A percentile compares a stretch with the other conserved stretches of the same genome.
Evolutionary conservation across 2,329 filamentous ascomycete species (phyloP).

Genomic region (Geosmithia morbida): DNA sequence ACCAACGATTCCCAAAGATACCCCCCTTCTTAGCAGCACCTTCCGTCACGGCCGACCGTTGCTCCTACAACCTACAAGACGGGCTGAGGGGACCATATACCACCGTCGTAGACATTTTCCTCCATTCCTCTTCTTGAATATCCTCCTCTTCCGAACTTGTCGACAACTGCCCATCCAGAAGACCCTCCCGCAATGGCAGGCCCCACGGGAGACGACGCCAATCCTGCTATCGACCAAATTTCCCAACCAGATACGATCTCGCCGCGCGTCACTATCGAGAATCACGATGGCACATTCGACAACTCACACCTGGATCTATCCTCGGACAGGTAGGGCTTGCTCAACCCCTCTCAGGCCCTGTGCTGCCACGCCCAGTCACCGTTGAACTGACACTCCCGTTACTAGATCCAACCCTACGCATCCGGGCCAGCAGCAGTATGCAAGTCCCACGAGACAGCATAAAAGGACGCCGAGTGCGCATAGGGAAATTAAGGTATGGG

Average conservation of each 20-base stretch:
- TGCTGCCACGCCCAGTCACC: neutral
- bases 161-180: neutral
- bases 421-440: slow-evolving; percentile 21
- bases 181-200: neutral
- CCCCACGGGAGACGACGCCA: neutral
- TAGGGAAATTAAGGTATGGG: slow-evolving; percentile 39
- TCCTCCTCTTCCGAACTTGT: neutral
- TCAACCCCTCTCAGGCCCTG: neutral
- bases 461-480: slow-evolving; percentile 41
- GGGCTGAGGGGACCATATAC: neutral
- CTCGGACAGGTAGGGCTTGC: slow-evolving; percentile 25
- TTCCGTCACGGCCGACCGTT: neutral
- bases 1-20: neutral
- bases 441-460: slow-evolving; percentile 43
- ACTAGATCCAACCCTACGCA: slow-evolving; percentile 30
- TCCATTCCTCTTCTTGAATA: neutral
- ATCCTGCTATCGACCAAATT: neutral
- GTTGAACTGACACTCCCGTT: neutral
- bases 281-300: slow-evolving; percentile 11
- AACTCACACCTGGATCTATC: slow-evolving; percentile 15
- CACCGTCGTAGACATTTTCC: too few species aligned
- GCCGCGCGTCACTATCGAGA: slow-evolving; percentile 14
- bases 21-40: neutral
- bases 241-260: slow-evolving; percentile 6
- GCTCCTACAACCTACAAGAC: neutral